Evolutionary conservation across 306 rosid genomes (phyloP), one percentile per base, ranked within the genome.

Genomic region (Begonia peltatifolia): DNA sequence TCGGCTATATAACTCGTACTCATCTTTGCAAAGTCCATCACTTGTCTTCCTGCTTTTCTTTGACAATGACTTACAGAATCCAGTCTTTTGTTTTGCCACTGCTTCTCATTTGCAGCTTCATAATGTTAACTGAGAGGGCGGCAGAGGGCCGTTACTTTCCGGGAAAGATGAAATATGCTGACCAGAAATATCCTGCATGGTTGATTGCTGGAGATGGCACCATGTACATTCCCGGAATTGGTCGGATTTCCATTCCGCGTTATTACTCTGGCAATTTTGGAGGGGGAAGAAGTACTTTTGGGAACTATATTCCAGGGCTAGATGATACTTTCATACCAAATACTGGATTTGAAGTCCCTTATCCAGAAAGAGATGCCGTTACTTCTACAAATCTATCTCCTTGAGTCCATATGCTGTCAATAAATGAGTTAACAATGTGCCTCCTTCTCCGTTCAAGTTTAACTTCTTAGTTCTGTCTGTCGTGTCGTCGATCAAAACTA

Each of bases 341-440:
- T 50, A 15, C 53, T 12, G 53, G 53, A n/a, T 9, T 50, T 50
- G 53, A 50, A 50, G 53, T 50, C 53, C 53, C 53, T 50, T n/a
- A 12, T 13, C 53, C 53, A 6, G 22, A 20, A 6, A 50, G 53
- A 15, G 30, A 10, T 14, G 22, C 20, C 10, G 20, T 11, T 14
- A 50, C 18, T 15, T 20, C 18, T 2, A 20, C 20, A 17, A 50
- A 50, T 9, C 5, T 20, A 15, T n/a, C 11, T 9, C 53, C 53
- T 50, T 50, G 53, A 50, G 48, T 44, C 13, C 38, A 30, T 30
- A 7, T 30, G 38, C 38, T 1, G 8, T 30, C 38, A 30, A 30
- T 30, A 30, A 30, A 30, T 30, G 7, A 30, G 7, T 9, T 30
- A 30, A 30, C 38, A 7, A 30, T 30, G 38, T 30, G 38, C 9